Percentiles rank a stretch among this genome's conserved stretches.
phyloP scores from a whole-genome alignment of 768 basidiomycete species.

The Naganishia kalamii region DNA sequence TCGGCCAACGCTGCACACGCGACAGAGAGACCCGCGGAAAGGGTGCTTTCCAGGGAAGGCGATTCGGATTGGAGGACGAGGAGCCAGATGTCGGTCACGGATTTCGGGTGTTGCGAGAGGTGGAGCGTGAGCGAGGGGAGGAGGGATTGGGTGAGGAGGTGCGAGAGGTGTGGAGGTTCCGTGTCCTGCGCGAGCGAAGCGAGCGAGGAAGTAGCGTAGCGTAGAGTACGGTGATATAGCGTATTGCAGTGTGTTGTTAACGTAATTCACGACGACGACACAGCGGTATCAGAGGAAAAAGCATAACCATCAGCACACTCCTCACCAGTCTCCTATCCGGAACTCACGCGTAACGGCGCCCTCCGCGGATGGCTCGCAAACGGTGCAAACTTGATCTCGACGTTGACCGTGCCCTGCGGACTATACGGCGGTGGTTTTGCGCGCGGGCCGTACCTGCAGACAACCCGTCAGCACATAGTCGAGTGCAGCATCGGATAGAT shows the following conservation, averaged over 20 bases:
- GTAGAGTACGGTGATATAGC: no score
- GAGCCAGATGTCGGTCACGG: conserved; percentile 83
- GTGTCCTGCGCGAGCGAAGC: conserved; percentile 61
- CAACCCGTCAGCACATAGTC: conserved; percentile 51
- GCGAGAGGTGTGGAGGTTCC: conserved; percentile 78
- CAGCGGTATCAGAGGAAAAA: no score
- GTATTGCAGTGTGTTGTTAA: no score
- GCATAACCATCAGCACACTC: neutral
- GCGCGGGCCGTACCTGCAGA: conserved; percentile 59
- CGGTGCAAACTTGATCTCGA: conserved; percentile 94
- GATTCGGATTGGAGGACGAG: conserved; percentile 87
- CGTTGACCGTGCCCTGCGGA: conserved; percentile 75
- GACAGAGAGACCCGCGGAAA: conserved; percentile 79
- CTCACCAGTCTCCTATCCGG: neutral
- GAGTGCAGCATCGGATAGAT: conserved; percentile 8
- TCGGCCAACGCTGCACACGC: conserved; percentile 85
- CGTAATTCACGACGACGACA: no score
- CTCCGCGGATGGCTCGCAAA: conserved; percentile 74
- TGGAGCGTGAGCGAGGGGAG: conserved; percentile 63
- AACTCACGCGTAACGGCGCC: conserved; percentile 75
- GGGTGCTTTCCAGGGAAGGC: conserved; percentile 61
- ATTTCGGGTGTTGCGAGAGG: conserved; percentile 86
- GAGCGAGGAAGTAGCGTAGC: neutral
- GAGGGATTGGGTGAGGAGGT: conserved; percentile 72
- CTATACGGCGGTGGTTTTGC: conserved; percentile 49